Evolutionary conservation across 225 moss, liverwort and hornwort genomes (phyloP), one percentile per base, ranked within the genome.

Genomic region (Straminergon stramineum): DNA sequence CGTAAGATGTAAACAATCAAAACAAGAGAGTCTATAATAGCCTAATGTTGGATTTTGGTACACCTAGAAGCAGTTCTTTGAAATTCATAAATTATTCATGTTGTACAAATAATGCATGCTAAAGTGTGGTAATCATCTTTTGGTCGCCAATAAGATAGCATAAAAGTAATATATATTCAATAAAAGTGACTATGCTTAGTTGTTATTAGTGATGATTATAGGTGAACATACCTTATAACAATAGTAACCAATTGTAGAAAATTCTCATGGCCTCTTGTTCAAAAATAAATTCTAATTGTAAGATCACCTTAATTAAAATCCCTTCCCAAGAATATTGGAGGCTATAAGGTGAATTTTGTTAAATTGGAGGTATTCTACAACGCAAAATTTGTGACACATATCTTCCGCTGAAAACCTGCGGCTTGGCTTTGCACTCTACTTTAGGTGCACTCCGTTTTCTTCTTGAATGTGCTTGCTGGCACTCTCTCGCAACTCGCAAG

Each of bases 191-290:
- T 67, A 37, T 35, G 4, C 4, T 18, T 1, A 18, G 1, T 67
- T 67, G 19, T 10, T 10, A 11, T 6, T 67, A 67, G 37, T 67
- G 20, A 5, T 0, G 2, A 19, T 67, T 19, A 20, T 2, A 20
- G 3, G 20, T 35, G 11, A 37, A 37, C 3, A 35, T 66, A 35
- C 34, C 34, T 20, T 73, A 27, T 24, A 41, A 48, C 19, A 75
- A 11, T 48, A 48, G 31, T 48, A 18, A 31, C 2, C 5, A 48
- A 7, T 48, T 75, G 4, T 45, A 19, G 18, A 4, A 75, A 39
- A n/a, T 0, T 30, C 2, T 18, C 18, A 28, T 75, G 4, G 17
- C 7, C 2, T 30, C 6, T 0, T 41, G 6, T 17, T 5, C 19
- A 48, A 48, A 75, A 18, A 31, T 7, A 28, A 7, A 75, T 19